These are phyloP conservation scores for Colletotrichum higginsianum DNA, from an alignment of 2,329 filamentous ascomycete genomes.

Conservation along the genomic window DNA sequence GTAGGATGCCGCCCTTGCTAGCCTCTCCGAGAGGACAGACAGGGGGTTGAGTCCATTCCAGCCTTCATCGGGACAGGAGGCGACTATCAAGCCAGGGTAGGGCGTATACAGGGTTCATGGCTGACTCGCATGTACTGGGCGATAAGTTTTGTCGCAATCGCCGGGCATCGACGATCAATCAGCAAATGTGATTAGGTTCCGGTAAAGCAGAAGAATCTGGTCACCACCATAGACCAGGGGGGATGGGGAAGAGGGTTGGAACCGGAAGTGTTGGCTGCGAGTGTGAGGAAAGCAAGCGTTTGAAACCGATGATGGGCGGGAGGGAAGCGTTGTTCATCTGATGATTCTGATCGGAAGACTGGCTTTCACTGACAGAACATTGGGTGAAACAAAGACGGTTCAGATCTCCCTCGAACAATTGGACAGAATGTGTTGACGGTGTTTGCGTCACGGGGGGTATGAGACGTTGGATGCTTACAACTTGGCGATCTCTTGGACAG, in stretches of 20 bases:
- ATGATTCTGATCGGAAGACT: conserved; percentile 17
- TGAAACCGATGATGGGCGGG: background rate
- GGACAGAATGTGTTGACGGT: background rate
- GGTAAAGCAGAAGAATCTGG: conserved; percentile 11
- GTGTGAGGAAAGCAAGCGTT: background rate
- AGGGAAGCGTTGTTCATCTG: conserved; percentile 19
- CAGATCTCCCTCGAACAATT: background rate
- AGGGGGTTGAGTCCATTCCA: background rate
- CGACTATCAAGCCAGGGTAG: conserved; percentile 11
- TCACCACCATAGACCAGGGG: too few species aligned
- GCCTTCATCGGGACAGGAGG: conserved; percentile 2
- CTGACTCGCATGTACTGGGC: conserved; percentile 24
- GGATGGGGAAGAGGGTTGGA: background rate
- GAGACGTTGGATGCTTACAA: background rate
- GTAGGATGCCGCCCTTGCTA: conserved; percentile 14
- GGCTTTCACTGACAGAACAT: conserved; percentile 14
- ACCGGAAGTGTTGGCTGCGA: background rate
- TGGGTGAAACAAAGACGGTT: conserved; percentile 23
- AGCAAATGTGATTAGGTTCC: background rate
- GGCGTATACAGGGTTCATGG: background rate
- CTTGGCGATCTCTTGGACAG: background rate
- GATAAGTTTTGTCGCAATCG: conserved; percentile 11
- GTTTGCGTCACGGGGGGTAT: background rate
- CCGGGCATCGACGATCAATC: conserved; percentile 20
- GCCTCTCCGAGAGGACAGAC: background rate